Conservation (phyloP, 441 rosid genomes). For the Pelargonium cotyledonis region DNA sequence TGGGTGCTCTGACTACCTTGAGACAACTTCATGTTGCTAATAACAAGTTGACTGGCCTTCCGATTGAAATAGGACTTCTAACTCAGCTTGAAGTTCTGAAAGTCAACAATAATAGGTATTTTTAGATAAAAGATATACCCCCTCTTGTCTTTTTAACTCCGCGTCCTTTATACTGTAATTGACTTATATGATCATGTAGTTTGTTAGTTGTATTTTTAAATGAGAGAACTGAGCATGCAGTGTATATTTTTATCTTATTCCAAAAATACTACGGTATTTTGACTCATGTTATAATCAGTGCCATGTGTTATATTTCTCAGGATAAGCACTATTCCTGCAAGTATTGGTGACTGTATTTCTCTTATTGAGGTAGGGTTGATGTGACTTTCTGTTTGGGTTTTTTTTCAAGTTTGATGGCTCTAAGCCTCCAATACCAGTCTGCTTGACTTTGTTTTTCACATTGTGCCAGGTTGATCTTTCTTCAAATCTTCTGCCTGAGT, state of each 20-base stretch:
- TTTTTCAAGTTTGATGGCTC: background rate
- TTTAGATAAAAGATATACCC: background rate
- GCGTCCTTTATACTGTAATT: background rate
- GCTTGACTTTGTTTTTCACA: constrained; percentile 10
- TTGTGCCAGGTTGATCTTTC: constrained; percentile 76
- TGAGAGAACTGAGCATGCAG: background rate
- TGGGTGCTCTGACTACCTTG: constrained; percentile 55
- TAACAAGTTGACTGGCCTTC: constrained; percentile 66
- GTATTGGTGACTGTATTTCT: constrained; percentile 49
- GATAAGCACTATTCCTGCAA: constrained; percentile 41
- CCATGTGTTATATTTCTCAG: constrained; percentile 33
- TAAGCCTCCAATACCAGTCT: background rate
- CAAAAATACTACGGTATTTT: background rate
- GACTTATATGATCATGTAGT: background rate
- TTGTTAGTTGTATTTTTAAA: background rate
- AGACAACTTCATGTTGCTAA: constrained; percentile 58
- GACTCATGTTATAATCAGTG: constrained; percentile 6
- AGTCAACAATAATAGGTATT: constrained; percentile 65
- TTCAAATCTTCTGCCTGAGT: constrained; percentile 55
- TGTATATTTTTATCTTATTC: background rate
- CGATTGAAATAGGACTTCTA: constrained; percentile 57
- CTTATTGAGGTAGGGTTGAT: constrained; percentile 53
- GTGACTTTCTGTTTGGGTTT: background rate
- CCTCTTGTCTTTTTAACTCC: background rate
- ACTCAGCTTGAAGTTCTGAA: constrained; percentile 69